Evolutionary conservation across 78 protist species (phyloP), one percentile per base, ranked within the genome.

Genomic region (Planoprotostelium fungivorum): DNA sequence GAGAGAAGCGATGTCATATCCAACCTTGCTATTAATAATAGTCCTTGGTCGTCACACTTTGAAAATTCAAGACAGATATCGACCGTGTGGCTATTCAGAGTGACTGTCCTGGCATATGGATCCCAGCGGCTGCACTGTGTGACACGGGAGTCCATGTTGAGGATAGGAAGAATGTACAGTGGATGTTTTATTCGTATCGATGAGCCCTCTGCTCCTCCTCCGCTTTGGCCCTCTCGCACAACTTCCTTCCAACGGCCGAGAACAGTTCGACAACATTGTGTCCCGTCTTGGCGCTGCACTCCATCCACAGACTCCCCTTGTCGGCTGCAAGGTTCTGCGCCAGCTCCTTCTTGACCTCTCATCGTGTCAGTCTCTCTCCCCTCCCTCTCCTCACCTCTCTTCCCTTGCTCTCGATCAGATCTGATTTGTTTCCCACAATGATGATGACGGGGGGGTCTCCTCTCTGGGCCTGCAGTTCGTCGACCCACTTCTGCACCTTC

Each of bases 401-500:
- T 51, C 73, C 73, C 16, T 51, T 51, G 16, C 31, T 51, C 16
- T 51, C 31, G 73, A 51, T 51, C 31, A 51, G 73, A 51, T 51
- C 73, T 25, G 73, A 51, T 51, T 51, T 51, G 73, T 51, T 51
- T 51, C 73, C 73, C 31, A 51, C 73, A 25, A 51, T 51, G 73
- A 16, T 16, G 73, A 51, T 51, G 73, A 51, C 16, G 5, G 73
- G 73, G 5, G 73, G 73, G 31, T 51, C 73, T 51, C 73, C 73
- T 51, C 73, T 51, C 16, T 51, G 73, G 5, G 73, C 73, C 88
- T 86, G 87, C 84, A 92, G 88, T 86, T 92, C 94, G 51, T 92
- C 88, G 1, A 92, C 94, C 94, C 94, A 92, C 39, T 36, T 84
- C 63, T 89, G 89, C 28, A 92, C 90, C 39, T 31, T 86, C 25